Evolutionary conservation across 371 early-diverging fungal genomes (phyloP).

Genomic region (Mucor racemosus): DNA sequence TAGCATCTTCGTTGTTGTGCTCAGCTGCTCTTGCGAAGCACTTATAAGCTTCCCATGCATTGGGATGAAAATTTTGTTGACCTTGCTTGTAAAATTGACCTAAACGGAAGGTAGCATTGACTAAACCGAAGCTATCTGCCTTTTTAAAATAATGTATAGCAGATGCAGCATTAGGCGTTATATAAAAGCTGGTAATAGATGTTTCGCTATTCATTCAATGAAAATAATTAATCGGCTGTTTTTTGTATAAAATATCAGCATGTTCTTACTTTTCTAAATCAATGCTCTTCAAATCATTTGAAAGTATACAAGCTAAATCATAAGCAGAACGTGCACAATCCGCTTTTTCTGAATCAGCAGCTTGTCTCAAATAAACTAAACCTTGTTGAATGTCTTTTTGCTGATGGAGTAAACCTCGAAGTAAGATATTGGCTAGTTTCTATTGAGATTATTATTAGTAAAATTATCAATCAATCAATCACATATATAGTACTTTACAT

Average conservation of each 20-base stretch:
- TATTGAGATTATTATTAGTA: constrained; percentile 7
- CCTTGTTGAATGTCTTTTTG: constrained; percentile 34
- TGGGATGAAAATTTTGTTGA: constrained; percentile 13
- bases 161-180: neutral
- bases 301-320: constrained; percentile 43
- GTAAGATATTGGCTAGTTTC: constrained; percentile 43
- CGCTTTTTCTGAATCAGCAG: constrained; percentile 34
- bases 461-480: no score
- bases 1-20: constrained; percentile 35
- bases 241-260: neutral
- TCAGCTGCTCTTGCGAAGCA: constrained; percentile 46
- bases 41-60: constrained; percentile 33
- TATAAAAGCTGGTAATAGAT: neutral
- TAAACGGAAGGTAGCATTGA: constrained; percentile 34
- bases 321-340: constrained; percentile 44
- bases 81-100: constrained; percentile 35
- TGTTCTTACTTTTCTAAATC: constrained; percentile 32
- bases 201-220: neutral
- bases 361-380: constrained; percentile 34
- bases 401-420: constrained; percentile 38
- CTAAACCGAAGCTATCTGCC: constrained; percentile 31
- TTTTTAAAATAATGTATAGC: constrained; percentile 40
- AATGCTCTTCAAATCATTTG: constrained; percentile 37
- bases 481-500: constrained; percentile 43
- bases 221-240: neutral